phyloP scores from a whole-genome alignment of 345 rosid genomes.

The Arabis alpina region DNA sequence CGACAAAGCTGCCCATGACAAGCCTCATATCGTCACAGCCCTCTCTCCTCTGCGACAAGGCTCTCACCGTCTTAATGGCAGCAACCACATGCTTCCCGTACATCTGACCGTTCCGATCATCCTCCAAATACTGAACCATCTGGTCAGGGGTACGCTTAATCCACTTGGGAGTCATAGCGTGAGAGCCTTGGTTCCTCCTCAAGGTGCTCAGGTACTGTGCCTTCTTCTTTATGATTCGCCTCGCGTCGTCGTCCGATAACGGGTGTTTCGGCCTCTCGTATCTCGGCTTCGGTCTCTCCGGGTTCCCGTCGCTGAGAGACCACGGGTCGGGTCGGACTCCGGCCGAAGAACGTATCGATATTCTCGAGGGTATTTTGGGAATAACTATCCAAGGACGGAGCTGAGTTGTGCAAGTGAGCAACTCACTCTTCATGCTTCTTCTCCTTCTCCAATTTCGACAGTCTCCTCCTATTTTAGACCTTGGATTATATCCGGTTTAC shows the following conservation, averaged over 20 bases:
- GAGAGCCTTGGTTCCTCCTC: constrained; percentile 79
- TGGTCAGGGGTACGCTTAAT: constrained; percentile 86
- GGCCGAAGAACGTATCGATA: constrained; percentile 40
- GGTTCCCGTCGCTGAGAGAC: constrained; percentile 80
- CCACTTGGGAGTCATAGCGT: constrained; percentile 79
- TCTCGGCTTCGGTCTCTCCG: constrained; percentile 65
- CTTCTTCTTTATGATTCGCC: constrained; percentile 78
- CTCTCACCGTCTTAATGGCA: constrained; percentile 76
- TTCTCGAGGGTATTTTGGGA: constrained; percentile 38
- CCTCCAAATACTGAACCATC: constrained; percentile 82
- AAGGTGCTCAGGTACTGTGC: constrained; percentile 70
- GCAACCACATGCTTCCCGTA: constrained; percentile 88
- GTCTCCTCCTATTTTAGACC: neutral
- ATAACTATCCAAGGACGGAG: constrained; percentile 36
- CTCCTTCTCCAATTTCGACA: neutral
- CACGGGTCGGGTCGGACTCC: constrained; percentile 77
- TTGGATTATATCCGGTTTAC: constrained; percentile 24
- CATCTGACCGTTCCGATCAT: constrained; percentile 74
- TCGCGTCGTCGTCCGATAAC: constrained; percentile 79
- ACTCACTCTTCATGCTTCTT: constrained; percentile 42
- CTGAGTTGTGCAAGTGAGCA: constrained; percentile 44
- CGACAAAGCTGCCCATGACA: constrained; percentile 80
- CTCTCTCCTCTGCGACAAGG: constrained; percentile 49
- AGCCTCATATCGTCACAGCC: constrained; percentile 59
- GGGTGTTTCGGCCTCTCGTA: constrained; percentile 67